phyloP scores from a whole-genome alignment of 805 yeast species.

The Yueomyces sinensis region DNA sequence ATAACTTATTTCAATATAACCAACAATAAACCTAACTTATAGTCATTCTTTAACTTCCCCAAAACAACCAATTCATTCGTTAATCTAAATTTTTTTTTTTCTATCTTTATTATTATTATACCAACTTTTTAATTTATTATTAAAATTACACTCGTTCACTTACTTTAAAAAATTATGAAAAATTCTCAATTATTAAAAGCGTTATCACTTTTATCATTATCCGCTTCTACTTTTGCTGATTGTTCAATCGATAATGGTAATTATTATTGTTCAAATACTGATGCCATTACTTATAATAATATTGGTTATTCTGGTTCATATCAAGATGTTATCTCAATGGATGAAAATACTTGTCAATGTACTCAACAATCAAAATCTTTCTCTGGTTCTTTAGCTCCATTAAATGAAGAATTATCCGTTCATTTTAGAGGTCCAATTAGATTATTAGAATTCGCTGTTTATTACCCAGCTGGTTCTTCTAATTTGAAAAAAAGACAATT shows the following conservation, averaged over 20 bases:
- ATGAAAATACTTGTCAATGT: slow-evolving; percentile 57
- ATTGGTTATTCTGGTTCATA: slow-evolving; percentile 83
- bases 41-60: no score
- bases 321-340: slow-evolving; percentile 69
- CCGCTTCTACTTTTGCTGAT: slow-evolving; percentile 25
- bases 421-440: slow-evolving; percentile 69
- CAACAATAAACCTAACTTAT: no score
- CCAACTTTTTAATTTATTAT: no score
- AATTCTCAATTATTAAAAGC: neutral
- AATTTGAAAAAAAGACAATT: slow-evolving; percentile 32
- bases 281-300: slow-evolving; percentile 51
- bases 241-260: slow-evolving; percentile 49
- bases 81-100: no score
- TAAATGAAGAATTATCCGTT: slow-evolving; percentile 56
- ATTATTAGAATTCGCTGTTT: slow-evolving; percentile 67
- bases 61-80: no score
- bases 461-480: slow-evolving; percentile 46
- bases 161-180: no score
- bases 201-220: slow-evolving; percentile 5
- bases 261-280: slow-evolving; percentile 66
- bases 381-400: slow-evolving; percentile 53
- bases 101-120: no score
- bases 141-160: no score
- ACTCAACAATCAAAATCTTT: slow-evolving; percentile 42
- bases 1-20: no score